A percentile compares a stretch with the other conserved stretches of the same genome.
These are phyloP conservation scores for Cercospora sp. DNA, from an alignment of 2,329 filamentous ascomycete species.

Conservation along the genomic window DNA sequence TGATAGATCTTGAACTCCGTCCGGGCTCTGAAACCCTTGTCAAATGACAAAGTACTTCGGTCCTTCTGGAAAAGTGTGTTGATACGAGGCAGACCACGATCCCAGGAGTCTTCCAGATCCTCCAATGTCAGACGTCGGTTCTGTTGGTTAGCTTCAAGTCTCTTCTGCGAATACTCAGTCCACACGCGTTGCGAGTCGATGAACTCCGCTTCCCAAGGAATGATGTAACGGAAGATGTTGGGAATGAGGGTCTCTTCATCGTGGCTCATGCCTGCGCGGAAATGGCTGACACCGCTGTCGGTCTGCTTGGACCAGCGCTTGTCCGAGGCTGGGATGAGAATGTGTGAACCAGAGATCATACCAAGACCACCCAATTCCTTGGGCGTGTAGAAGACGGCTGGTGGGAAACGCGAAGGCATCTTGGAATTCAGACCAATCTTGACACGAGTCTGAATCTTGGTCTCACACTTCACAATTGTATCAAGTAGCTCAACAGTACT, in stretches of 20 bases:
- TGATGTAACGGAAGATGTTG: slow-evolving; percentile 99
- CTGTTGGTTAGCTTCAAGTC: slow-evolving; percentile 93
- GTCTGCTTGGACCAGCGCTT: slow-evolving; percentile 99
- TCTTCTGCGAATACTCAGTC: slow-evolving; percentile 99
- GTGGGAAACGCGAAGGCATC: slow-evolving; percentile 98
- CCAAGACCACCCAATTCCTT: slow-evolving; percentile 96
- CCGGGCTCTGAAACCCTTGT: slow-evolving; percentile 94
- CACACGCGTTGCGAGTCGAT: slow-evolving; percentile 98
- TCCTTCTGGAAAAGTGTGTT: slow-evolving; percentile 99
- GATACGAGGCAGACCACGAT: slow-evolving; percentile 93
- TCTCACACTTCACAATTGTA: slow-evolving; percentile 98
- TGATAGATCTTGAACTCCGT: slow-evolving; percentile 99
- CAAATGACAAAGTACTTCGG: slow-evolving; percentile 91
- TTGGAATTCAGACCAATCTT: slow-evolving; percentile 99
- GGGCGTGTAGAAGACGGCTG: slow-evolving; percentile 96
- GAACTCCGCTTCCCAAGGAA: slow-evolving; percentile 98
- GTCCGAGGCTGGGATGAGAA: slow-evolving; percentile 93
- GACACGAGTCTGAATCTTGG: slow-evolving; percentile 97
- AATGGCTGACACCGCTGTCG: slow-evolving; percentile 94
- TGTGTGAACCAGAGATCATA: slow-evolving; percentile 99
- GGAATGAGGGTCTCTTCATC: slow-evolving; percentile 97
- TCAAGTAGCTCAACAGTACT: slow-evolving; percentile 92
- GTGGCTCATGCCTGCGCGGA: slow-evolving; percentile 95
- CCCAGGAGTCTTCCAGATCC: slow-evolving; percentile 97
- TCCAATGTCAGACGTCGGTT: slow-evolving; percentile 92